Percentiles rank a stretch among this genome's conserved stretches.
phyloP scores from a whole-genome alignment of 2,329 filamentous ascomycete species.

The Whalleya microplaca region DNA sequence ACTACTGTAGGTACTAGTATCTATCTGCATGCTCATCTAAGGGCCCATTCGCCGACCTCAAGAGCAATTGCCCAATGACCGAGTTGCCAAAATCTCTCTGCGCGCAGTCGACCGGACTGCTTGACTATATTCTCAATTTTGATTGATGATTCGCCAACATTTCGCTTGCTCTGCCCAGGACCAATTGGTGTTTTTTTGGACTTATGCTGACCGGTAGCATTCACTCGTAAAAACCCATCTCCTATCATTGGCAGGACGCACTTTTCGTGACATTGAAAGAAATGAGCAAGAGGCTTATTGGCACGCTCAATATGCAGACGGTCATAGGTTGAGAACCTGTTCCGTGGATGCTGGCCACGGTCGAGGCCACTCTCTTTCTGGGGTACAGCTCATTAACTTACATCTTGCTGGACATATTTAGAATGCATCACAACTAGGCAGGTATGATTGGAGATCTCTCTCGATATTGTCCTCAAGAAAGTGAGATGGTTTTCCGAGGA shows the following conservation, averaged over 20 bases:
- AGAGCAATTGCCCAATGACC: neutral
- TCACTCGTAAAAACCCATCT: conserved; percentile 5
- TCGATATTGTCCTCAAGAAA: neutral
- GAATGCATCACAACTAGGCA: neutral
- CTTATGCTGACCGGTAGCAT: neutral
- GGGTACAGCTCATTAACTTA: neutral
- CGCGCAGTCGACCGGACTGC: conserved; percentile 1
- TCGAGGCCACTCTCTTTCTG: neutral
- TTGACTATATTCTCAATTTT: conserved; percentile 7
- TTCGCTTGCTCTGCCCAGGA: neutral
- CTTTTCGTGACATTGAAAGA: neutral
- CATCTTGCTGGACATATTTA: neutral
- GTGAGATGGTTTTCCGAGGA: neutral
- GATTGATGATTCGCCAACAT: conserved; percentile 10
- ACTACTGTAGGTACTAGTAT: neutral
- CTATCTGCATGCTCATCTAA: neutral
- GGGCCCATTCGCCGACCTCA: conserved; percentile 17
- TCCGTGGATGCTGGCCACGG: no score
- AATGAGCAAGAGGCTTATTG: neutral
- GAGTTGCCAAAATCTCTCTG: conserved; percentile 4
- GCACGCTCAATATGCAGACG: neutral
- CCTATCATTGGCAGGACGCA: conserved; percentile 4
- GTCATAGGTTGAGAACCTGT: no score
- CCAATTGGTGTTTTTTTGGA: neutral
- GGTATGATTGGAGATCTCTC: no score